phyloP scores from a whole-genome alignment of 2,329 filamentous ascomycete genomes.

The Hymenoscyphus scutula region DNA sequence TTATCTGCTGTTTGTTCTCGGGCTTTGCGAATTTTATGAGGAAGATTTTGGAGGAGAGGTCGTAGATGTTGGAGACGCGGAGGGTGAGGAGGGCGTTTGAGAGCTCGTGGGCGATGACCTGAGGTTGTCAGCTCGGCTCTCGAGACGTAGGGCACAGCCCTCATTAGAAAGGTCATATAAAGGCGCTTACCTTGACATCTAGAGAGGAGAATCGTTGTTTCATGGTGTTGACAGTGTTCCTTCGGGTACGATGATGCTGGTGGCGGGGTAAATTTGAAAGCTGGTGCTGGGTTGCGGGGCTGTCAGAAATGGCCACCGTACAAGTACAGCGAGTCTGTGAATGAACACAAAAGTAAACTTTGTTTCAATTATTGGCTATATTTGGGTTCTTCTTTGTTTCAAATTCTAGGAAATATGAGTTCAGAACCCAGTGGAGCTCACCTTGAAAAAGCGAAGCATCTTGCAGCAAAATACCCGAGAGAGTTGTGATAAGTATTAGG shows the following conservation, averaged over 20 bases:
- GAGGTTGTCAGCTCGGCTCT: constrained; percentile 13
- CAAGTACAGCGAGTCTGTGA: too few relatives aligned
- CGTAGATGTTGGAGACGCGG: constrained; percentile 90
- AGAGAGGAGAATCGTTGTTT: constrained; percentile 80
- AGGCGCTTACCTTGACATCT: constrained; percentile 61
- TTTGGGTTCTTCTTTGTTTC: too few relatives aligned
- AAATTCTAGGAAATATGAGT: too few relatives aligned
- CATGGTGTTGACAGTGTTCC: constrained; percentile 45
- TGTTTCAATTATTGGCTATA: too few relatives aligned
- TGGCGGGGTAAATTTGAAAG: not conserved
- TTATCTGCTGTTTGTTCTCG: constrained; percentile 80
- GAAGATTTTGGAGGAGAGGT: constrained; percentile 92
- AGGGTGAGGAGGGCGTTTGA: constrained; percentile 71
- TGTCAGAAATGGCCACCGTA: not conserved
- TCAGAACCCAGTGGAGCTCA: too few relatives aligned
- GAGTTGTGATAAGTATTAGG: too few relatives aligned
- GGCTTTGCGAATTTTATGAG: constrained; percentile 94
- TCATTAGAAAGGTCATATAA: not conserved
- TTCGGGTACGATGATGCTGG: not conserved
- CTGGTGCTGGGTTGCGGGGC: not conserved
- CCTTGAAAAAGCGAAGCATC: too few relatives aligned
- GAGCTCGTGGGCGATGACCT: constrained; percentile 95
- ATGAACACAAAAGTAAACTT: too few relatives aligned
- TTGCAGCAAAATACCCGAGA: too few relatives aligned
- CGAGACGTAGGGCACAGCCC: not conserved